Base-by-base conservation (phyloP, 1,139 yeast species). In the Nakaseomyces delphensis region DNA sequence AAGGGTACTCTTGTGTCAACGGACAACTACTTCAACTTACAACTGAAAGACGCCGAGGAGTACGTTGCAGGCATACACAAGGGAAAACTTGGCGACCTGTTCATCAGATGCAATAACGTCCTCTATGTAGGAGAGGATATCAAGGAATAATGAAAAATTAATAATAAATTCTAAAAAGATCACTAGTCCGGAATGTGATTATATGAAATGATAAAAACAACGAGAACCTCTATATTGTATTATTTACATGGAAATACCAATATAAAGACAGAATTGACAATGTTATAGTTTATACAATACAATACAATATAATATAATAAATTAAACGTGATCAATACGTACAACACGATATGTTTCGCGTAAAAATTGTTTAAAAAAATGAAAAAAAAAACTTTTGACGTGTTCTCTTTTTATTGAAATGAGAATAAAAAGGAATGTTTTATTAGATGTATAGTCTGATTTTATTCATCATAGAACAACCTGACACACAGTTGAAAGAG, bases 1-100 rank as follows among this genome's bases (percentile, higher is more conserved):
- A 73, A 69, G 47, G 98, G 98, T 1, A 73, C 63, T n/a, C 71
- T 91, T 39, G 66, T 79, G 13, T 79, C 95, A 1, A 83, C 86
- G 23, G 99, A 91, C 60, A 85, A 86, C 54, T 93, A 91, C 65
- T 91, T 93, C 91, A 93, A 91, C 57, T 54, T 91, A 31, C 89
- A 86, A 58, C 67, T 91, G 33, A 79, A 75, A 33, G 74, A 79
- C 28, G 81, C 95, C 1, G 74, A 69, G 42, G 95, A 87, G 61
- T 67, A 70, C 40, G 68, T 77, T 8, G 68, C 67, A 38, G 79
- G 71, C 13, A 67, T 66, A 46, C 54, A 76, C 38, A 71, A 78
- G 44, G 87, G 85, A 36, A 56, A 64, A 24, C 69, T 85, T 10
- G 95, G 94, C 3, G 96, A 89, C 56, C 69, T 93, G 23, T 83